Conservation (phyloP, 1,284 basidiomycete species). For the Puccinia triticina region DNA sequence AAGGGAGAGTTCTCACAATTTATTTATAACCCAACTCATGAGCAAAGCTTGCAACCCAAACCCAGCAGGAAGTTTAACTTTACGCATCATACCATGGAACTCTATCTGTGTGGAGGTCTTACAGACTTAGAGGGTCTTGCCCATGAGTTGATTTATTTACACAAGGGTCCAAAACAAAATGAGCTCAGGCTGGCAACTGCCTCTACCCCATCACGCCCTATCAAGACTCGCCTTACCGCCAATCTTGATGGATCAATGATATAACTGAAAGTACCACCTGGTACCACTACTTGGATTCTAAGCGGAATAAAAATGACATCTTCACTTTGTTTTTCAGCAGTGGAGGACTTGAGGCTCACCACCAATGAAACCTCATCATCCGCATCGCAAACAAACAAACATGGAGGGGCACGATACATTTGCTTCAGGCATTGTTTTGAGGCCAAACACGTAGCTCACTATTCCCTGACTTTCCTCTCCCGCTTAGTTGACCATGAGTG, state of each 20-base stretch:
- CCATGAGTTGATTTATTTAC: not conserved
- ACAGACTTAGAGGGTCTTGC: too few species aligned
- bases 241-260: not conserved
- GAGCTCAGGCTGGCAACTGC: not conserved
- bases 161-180: not conserved
- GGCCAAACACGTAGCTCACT: not conserved
- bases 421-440: not conserved
- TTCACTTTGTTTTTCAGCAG: not conserved
- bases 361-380: not conserved
- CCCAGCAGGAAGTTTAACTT: not conserved
- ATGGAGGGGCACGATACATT: not conserved
- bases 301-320: not conserved
- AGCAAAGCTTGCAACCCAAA: not conserved
- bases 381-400: constrained; percentile 2
- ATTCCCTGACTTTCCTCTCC: not conserved
- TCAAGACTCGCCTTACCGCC: not conserved
- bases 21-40: not conserved
- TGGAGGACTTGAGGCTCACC: not conserved
- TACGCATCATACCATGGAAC: constrained; percentile 1
- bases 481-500: not conserved
- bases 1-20: not conserved
- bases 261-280: not conserved
- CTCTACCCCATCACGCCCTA: not conserved
- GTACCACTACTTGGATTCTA: not conserved
- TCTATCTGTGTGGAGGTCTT: not conserved